phyloP scores from a whole-genome alignment of 208 protist genomes.

The Wallacemonas sp. region DNA sequence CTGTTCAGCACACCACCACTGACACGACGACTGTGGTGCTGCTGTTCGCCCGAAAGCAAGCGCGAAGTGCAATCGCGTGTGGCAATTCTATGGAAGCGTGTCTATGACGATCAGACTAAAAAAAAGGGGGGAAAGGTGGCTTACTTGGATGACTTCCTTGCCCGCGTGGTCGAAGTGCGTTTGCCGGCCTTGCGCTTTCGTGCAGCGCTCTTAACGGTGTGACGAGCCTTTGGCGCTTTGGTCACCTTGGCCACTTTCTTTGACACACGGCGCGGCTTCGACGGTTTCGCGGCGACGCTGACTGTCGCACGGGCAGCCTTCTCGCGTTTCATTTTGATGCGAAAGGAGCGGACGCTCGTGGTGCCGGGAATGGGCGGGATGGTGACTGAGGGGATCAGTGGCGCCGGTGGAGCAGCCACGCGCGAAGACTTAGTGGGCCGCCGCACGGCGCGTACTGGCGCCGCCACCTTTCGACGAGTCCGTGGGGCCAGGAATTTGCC shows the following conservation, averaged over 20 bases:
- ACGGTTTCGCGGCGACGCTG: neutral
- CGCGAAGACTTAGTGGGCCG: no score
- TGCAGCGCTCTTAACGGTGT: conserved; percentile 8
- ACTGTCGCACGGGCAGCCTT: neutral
- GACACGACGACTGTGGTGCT: no score
- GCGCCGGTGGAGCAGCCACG: no score
- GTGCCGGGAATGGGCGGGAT: conserved; percentile 1
- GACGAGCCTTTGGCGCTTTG: conserved; percentile 1
- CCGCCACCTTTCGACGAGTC: neutral
- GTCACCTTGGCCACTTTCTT: conserved; percentile 1
- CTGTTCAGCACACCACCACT: no score
- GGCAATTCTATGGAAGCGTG: no score
- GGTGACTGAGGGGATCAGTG: neutral
- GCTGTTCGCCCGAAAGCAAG: no score
- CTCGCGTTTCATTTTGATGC: conserved; percentile 5
- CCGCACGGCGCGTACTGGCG: no score
- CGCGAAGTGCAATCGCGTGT: no score
- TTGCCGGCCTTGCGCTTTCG: neutral
- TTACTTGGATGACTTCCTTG: no score
- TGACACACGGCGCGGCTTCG: conserved; percentile 2
- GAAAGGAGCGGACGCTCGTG: neutral
- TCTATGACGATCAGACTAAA: no score
- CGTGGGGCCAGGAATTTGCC: neutral
- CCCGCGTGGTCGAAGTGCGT: no score
- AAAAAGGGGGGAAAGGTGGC: no score